phyloP scores from a whole-genome alignment of 352 stramenopile species.

The Pythium oligandrum region DNA sequence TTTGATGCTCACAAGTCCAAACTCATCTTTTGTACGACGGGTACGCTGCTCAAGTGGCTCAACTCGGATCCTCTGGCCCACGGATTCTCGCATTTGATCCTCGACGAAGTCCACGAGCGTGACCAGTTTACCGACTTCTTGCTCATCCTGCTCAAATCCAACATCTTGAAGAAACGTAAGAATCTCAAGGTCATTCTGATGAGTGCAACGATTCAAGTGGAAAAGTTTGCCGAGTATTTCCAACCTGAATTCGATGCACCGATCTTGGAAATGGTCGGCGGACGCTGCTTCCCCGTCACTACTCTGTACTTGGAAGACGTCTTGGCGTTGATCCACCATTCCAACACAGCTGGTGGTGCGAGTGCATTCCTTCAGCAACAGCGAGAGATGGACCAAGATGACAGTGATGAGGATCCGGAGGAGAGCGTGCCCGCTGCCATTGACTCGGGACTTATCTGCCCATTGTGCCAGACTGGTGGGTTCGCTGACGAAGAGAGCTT shows the following conservation, averaged over 20 bases:
- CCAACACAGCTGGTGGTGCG: slow-evolving; percentile 11
- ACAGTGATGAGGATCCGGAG: slow-evolving; percentile 4
- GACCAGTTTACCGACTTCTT: slow-evolving; percentile 96
- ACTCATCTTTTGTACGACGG: slow-evolving; percentile 98
- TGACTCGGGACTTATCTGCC: slow-evolving; percentile 52
- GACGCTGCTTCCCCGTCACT: slow-evolving; percentile 87
- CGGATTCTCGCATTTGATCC: slow-evolving; percentile 91
- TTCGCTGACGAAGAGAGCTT: slow-evolving; percentile 85
- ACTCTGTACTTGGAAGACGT: slow-evolving; percentile 92
- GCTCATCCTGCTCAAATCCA: slow-evolving; percentile 91
- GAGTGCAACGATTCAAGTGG: slow-evolving; percentile 94
- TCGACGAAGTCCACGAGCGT: slow-evolving; percentile 96
- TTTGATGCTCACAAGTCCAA: slow-evolving; percentile 78
- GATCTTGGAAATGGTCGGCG: slow-evolving; percentile 74
- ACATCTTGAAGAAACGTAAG: slow-evolving; percentile 70
- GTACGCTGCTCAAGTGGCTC: slow-evolving; percentile 85
- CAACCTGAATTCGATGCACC: slow-evolving; percentile 59
- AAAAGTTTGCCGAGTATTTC: slow-evolving; percentile 93
- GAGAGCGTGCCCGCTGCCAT: not conserved
- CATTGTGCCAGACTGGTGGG: slow-evolving; percentile 67
- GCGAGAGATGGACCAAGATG: not conserved
- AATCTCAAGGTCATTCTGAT: slow-evolving; percentile 93
- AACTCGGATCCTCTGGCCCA: slow-evolving; percentile 63
- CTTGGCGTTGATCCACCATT: slow-evolving; percentile 34
- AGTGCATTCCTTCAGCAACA: slow-evolving; percentile 7